Percentiles rank a stretch among this genome's conserved stretches.
phyloP scores from a whole-genome alignment of 768 basidiomycete species.

The Leccinum rimulosum region DNA sequence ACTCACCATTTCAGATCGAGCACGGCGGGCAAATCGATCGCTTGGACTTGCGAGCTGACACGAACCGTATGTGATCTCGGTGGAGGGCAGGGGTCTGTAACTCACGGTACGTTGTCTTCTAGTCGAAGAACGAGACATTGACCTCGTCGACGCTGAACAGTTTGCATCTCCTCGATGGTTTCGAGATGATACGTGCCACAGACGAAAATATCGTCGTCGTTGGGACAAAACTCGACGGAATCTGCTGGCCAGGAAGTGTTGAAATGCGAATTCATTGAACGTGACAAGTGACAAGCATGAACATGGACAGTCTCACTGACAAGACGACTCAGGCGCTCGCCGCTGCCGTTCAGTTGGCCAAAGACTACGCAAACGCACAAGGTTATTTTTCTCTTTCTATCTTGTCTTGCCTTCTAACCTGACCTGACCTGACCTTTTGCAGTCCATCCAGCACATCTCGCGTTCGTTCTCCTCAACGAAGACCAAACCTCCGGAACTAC shows the following conservation, averaged over 20 bases:
- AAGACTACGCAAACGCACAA: constrained; percentile 81
- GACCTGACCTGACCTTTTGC: neutral
- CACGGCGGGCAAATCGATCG: constrained; percentile 75
- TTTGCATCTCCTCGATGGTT: constrained; percentile 15
- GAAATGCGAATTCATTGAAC: constrained; percentile 17
- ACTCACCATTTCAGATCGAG: constrained; percentile 91
- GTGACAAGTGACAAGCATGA: constrained; percentile 31
- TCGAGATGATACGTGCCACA: constrained; percentile 92
- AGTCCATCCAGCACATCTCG: constrained; percentile 86
- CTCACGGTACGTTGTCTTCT: constrained; percentile 37
- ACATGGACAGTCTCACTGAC: constrained; percentile 78
- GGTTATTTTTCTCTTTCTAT: constrained; percentile 35
- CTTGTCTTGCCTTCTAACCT: neutral
- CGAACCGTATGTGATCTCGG: neutral
- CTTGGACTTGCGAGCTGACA: constrained; percentile 57
- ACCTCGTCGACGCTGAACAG: constrained; percentile 52
- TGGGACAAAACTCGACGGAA: constrained; percentile 88
- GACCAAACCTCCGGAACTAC: constrained; percentile 36
- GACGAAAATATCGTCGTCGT: constrained; percentile 62
- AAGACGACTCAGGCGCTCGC: constrained; percentile 70
- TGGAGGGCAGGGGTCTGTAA: neutral
- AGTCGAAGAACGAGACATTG: constrained; percentile 70
- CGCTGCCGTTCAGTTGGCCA: constrained; percentile 76
- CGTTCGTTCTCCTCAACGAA: constrained; percentile 77
- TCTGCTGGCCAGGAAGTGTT: constrained; percentile 88